Conservation (phyloP, 73 alveolate species). For the Paramecium caudatum region DNA sequence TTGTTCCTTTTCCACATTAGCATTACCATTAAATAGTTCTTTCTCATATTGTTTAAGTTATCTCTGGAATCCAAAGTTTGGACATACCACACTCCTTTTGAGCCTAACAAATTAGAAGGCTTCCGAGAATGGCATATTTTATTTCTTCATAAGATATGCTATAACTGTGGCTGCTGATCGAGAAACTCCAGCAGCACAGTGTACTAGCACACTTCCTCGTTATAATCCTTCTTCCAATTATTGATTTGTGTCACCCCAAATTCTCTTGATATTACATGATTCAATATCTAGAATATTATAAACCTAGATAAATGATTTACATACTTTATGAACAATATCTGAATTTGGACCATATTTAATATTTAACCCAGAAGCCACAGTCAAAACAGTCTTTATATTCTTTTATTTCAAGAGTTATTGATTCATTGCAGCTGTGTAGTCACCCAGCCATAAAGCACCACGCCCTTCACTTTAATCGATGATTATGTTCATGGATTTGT, state of each 20-base stretch:
- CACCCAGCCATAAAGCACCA: slow-evolving; percentile 77
- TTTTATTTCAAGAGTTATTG: slow-evolving; percentile 63
- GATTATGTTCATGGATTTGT: slow-evolving; percentile 67
- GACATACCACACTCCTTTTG: slow-evolving; percentile 76
- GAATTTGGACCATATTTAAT: slow-evolving; percentile 53
- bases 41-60: slow-evolving; percentile 74
- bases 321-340: slow-evolving; percentile 71
- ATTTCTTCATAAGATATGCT: slow-evolving; percentile 79
- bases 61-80: slow-evolving; percentile 79
- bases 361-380: slow-evolving; percentile 76
- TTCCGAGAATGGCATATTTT: slow-evolving; percentile 56
- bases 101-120: slow-evolving; percentile 75
- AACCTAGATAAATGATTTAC: not conserved
- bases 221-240: slow-evolving; percentile 17
- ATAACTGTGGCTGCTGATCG: slow-evolving; percentile 80
- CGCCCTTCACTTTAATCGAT: slow-evolving; percentile 34
- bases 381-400: slow-evolving; percentile 71
- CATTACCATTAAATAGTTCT: slow-evolving; percentile 22
- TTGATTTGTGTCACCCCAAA: slow-evolving; percentile 45
- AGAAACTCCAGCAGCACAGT: slow-evolving; percentile 86
- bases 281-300: slow-evolving; percentile 67
- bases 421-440: slow-evolving; percentile 79
- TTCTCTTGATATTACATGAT: slow-evolving; percentile 47
- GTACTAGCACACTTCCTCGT: slow-evolving; percentile 77
- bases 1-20: not conserved